Conservation (phyloP, 2,329 filamentous ascomycete species). For the Zarea fungicola region DNA sequence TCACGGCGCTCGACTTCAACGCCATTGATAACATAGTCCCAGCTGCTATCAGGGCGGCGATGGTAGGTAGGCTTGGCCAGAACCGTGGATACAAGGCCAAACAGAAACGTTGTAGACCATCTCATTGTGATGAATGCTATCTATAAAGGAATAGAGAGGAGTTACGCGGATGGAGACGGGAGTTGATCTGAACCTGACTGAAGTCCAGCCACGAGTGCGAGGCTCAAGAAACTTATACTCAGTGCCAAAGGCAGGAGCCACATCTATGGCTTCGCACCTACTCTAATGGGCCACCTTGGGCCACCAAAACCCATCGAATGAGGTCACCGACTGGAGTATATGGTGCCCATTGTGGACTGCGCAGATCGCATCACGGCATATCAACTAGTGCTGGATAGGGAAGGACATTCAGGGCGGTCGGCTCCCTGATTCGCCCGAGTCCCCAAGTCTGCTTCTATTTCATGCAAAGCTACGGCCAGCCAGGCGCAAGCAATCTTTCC, state of each 20-base stretch:
- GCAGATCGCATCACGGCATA: slow-evolving; percentile 1
- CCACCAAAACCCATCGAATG: background rate
- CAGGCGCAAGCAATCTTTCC: background rate
- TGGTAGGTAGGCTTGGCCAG: slow-evolving; percentile 6
- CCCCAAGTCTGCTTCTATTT: background rate
- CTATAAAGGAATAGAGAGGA: background rate
- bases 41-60: slow-evolving; percentile 73
- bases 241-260: background rate
- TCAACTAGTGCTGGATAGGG: slow-evolving; percentile 1
- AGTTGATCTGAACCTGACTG: background rate
- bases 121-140: slow-evolving; percentile 4
- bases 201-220: background rate
- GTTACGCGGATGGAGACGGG: background rate
- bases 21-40: slow-evolving; percentile 88
- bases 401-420: slow-evolving; percentile 4
- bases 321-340: background rate
- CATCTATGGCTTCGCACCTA: background rate
- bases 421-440: background rate
- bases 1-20: slow-evolving; percentile 70
- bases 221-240: background rate
- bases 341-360: background rate
- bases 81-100: slow-evolving; percentile 8
- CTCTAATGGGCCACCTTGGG: background rate
- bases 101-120: slow-evolving; percentile 6
- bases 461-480: background rate